These are phyloP conservation scores for Aphanoascus verrucosus DNA, from an alignment of 2,329 filamentous ascomycete genomes.

Conservation along the genomic window DNA sequence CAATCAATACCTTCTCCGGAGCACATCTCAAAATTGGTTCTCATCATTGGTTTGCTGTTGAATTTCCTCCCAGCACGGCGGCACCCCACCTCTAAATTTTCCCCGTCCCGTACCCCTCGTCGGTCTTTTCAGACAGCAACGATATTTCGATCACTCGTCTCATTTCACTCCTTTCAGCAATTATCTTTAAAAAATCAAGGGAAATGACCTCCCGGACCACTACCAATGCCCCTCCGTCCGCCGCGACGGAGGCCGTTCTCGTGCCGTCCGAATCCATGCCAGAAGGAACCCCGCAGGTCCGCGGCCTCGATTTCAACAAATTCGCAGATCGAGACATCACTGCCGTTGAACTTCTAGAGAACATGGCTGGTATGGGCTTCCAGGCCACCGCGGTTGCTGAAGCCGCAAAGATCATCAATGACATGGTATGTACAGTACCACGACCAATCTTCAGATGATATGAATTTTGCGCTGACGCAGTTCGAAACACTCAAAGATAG, in stretches of 20 bases:
- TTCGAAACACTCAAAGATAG: constrained; percentile 44
- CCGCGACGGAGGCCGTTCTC: constrained; percentile 69
- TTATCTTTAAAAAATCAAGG: too few species aligned
- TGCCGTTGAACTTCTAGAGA: constrained; percentile 68
- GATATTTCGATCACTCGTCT: too few species aligned
- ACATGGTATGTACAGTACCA: too few species aligned
- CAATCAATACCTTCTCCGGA: too few species aligned
- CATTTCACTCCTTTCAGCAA: too few species aligned
- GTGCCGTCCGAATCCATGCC: constrained; percentile 75
- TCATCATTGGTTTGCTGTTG: too few species aligned
- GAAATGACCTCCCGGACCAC: too few species aligned
- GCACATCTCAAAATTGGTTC: too few species aligned
- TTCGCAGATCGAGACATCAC: constrained; percentile 62
- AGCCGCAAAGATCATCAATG: constrained; percentile 83
- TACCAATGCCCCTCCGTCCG: constrained; percentile 43
- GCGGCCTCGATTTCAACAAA: constrained; percentile 85
- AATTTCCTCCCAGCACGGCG: too few species aligned
- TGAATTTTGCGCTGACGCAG: constrained; percentile 16
- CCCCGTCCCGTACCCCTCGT: too few species aligned
- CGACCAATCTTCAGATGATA: constrained; percentile 9
- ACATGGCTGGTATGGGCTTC: constrained; percentile 79
- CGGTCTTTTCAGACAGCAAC: too few species aligned
- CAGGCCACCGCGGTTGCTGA: constrained; percentile 73
- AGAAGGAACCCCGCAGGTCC: constrained; percentile 64
- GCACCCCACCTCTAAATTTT: too few species aligned